Percentiles rank a stretch among this genome's conserved stretches.
phyloP scores from a whole-genome alignment of 1,284 basidiomycete species.

The Rhodotorula sp. region DNA sequence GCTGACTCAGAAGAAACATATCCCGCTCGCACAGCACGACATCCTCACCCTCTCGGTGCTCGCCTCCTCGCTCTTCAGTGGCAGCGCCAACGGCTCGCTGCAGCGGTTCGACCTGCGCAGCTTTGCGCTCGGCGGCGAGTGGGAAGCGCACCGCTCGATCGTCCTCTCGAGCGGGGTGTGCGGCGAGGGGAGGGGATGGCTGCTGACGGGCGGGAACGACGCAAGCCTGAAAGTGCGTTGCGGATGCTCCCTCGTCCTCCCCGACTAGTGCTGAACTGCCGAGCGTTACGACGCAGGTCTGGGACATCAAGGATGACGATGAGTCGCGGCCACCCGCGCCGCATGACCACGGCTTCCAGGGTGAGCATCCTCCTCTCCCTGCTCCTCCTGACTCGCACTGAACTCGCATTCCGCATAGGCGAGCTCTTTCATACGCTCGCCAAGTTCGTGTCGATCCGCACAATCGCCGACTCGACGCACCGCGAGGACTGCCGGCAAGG shows the following conservation, averaged over 20 bases:
- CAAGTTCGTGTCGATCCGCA: conserved; percentile 83
- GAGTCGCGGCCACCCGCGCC: background rate
- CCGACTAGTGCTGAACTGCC: background rate
- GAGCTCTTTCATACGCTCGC: conserved; percentile 66
- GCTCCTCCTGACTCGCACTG: background rate
- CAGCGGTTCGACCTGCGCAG: conserved; percentile 68
- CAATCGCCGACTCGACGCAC: conserved; percentile 69
- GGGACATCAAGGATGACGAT: conserved; percentile 32
- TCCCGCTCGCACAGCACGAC: conserved; percentile 57
- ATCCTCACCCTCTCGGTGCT: conserved; percentile 76
- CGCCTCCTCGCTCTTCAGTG: conserved; percentile 75
- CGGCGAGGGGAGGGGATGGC: conserved; percentile 41
- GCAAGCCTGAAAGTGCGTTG: conserved; percentile 69
- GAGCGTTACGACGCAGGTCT: background rate
- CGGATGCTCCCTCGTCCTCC: conserved; percentile 6
- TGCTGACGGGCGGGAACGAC: conserved; percentile 84
- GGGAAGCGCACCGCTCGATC: conserved; percentile 74
- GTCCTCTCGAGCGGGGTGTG: conserved; percentile 57
- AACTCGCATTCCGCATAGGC: conserved; percentile 15
- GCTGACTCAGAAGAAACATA: conserved; percentile 28
- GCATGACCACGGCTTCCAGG: conserved; percentile 18
- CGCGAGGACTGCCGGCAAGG: conserved; percentile 89
- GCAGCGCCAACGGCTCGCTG: conserved; percentile 77
- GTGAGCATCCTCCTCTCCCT: conserved; percentile 7
- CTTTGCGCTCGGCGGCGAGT: conserved; percentile 79